Evolutionary conservation across 2,329 filamentous ascomycete genomes (phyloP), one percentile per base, ranked within the genome.

Genomic region (Thyridium curvatum): DNA sequence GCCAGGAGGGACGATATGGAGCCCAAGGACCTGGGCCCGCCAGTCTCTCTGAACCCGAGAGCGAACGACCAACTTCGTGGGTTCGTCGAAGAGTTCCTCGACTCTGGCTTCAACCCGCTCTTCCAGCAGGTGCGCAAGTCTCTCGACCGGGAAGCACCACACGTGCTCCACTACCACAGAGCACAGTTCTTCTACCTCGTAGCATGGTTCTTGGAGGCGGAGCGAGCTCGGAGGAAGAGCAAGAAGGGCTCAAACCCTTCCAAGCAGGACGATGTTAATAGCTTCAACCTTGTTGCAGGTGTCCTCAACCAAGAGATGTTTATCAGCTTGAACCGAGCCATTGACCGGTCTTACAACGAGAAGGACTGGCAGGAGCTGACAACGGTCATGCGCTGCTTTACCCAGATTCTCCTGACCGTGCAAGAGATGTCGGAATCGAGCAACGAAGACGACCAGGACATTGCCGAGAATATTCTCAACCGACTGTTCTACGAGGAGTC

Each of bases 401-500:
- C 90, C 0, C 90, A 97, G 55, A 93, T 97, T 48, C 70, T 95
- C 15, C 72, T 95, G 18, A 95, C 90, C 0, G 84, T 97, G 3
- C 89, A 95, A 52, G 87, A 94, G 44, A 97, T 98, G 90, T 72
- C 82, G 2, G 79, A 85, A 34, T 93, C 87, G 1, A 74, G 77
- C 1, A 75, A 86, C 21, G 90, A 96, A 46, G 90, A 96, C n/a
- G 87, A 98, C 49, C 85, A 94, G 55, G 93, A 97, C 51, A 97
- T 98, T 57, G 91, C 93, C 1, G 91, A 98, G 57, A 98, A 98
- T 51, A 96, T 94, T 12, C 79, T 95, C 38, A 94, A 85, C 52
- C 86, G 91, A 44, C 87, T 98, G n/a, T 98, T 98, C 59, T 98
- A 98, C 63, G 93, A 98, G 61, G 89, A 97, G 55, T 79, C 86